Conservation (phyloP, 768 basidiomycete species). For the Neoboletus magnificus region DNA sequence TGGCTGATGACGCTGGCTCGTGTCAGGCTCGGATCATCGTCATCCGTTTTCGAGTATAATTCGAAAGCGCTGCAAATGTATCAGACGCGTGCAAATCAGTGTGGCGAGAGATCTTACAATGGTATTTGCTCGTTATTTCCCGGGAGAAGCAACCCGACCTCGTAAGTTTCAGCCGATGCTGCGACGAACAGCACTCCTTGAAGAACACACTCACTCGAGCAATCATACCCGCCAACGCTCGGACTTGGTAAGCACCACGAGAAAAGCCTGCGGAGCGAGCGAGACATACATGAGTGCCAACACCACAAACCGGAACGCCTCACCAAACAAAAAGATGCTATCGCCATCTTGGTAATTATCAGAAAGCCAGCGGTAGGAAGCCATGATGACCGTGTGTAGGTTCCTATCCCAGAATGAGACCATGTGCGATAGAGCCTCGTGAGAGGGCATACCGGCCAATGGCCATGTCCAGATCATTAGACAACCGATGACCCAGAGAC, state of each 20-base stretch:
- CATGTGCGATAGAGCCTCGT: neutral
- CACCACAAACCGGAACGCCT: neutral
- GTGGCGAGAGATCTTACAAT: slow-evolving; percentile 25
- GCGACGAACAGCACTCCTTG: accelerated
- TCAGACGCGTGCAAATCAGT: neutral
- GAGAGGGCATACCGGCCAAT: slow-evolving; percentile 34
- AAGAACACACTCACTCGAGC: slow-evolving; percentile 27
- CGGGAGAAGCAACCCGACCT: slow-evolving; percentile 42
- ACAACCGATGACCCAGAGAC: slow-evolving; percentile 21
- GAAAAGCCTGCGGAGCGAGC: slow-evolving; percentile 37
- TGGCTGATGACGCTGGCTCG: slow-evolving; percentile 9
- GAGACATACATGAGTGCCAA: neutral
- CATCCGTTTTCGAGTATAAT: slow-evolving; percentile 31
- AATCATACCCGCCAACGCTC: slow-evolving; percentile 44
- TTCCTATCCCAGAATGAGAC: slow-evolving; percentile 26
- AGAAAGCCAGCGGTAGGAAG: slow-evolving; percentile 41
- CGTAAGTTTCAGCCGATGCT: neutral
- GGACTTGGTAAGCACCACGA: slow-evolving; percentile 47
- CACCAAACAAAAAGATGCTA: slow-evolving; percentile 41
- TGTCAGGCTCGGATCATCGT: slow-evolving; percentile 9
- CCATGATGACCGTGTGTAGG: slow-evolving; percentile 33
- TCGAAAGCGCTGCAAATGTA: slow-evolving; percentile 35
- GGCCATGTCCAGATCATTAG: slow-evolving; percentile 33
- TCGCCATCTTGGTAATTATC: slow-evolving; percentile 39
- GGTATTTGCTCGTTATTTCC: slow-evolving; percentile 42